A percentile compares a stretch with the other conserved stretches of the same genome.
These are phyloP conservation scores for Melaleuca quinquenervia DNA, from an alignment of 345 rosid species.

Conservation along the genomic window DNA sequence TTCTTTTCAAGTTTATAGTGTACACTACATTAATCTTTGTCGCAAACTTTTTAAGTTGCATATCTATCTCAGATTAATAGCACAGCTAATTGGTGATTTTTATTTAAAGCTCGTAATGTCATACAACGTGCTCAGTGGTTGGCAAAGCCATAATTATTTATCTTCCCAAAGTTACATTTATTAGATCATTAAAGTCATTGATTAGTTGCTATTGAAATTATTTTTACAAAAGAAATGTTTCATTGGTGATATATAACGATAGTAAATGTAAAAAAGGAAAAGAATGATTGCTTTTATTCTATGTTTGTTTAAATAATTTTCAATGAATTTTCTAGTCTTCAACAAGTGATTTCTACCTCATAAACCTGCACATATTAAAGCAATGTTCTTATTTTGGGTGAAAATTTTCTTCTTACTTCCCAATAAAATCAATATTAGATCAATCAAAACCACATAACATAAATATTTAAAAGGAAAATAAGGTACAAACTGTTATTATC, in stretches of 20 bases:
- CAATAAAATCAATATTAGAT: neutral
- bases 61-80: neutral
- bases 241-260: too few relatives aligned
- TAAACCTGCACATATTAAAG: neutral
- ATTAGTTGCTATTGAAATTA: neutral
- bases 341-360: neutral
- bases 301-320: too few relatives aligned
- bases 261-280: too few relatives aligned
- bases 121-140: neutral
- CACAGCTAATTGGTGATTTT: neutral
- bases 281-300: too few relatives aligned
- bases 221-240: too few relatives aligned
- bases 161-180: neutral
- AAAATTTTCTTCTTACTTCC: neutral
- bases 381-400: neutral
- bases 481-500: neutral
- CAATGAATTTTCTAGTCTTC: too few relatives aligned
- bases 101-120: neutral
- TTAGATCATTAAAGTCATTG: neutral
- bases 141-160: neutral
- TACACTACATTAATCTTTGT: too few relatives aligned
- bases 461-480: neutral
- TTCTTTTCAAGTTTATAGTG: neutral
- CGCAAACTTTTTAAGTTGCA: neutral
- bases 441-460: neutral